Evolutionary conservation across 2,329 filamentous ascomycete species (phyloP).

Genomic region (Ophiostoma quercus): DNA sequence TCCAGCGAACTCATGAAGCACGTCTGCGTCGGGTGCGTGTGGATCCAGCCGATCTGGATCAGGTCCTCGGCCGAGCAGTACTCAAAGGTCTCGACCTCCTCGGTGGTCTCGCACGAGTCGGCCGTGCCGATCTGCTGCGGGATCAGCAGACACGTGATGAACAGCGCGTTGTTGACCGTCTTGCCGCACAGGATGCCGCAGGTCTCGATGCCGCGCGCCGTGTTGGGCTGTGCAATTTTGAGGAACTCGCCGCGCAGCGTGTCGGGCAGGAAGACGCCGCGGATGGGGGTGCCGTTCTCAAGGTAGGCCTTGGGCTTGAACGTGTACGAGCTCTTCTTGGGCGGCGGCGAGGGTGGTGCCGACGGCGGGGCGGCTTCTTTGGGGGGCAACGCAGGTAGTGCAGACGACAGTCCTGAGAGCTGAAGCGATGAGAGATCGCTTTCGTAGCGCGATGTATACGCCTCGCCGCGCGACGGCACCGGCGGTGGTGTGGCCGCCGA

Average conservation of each 20-base stretch:
- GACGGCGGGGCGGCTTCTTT: slow-evolving; percentile 4
- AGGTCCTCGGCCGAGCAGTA: slow-evolving; percentile 82
- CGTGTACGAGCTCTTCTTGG: slow-evolving; percentile 59
- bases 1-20: slow-evolving; percentile 97
- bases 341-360: not conserved
- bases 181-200: slow-evolving; percentile 93
- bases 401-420: slow-evolving; percentile 18
- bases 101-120: slow-evolving; percentile 91
- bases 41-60: slow-evolving; percentile 91
- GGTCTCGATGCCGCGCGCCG: slow-evolving; percentile 76
- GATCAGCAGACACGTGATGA: slow-evolving; percentile 82
- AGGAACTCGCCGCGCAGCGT: slow-evolving; percentile 71
- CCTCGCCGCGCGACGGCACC: slow-evolving; percentile 6
- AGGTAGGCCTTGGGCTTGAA: slow-evolving; percentile 83
- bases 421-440: slow-evolving; percentile 18
- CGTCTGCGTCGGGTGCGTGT: slow-evolving; percentile 92
- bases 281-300: slow-evolving; percentile 80
- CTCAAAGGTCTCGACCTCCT: slow-evolving; percentile 78
- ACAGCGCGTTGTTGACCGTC: slow-evolving; percentile 85
- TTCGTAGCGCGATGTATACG: slow-evolving; percentile 3
- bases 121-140: slow-evolving; percentile 85
- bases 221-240: slow-evolving; percentile 68
- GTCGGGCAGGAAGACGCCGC: slow-evolving; percentile 80
- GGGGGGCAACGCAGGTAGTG: slow-evolving; percentile 30
- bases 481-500: not conserved